Base-by-base conservation (phyloP, 2,329 filamentous ascomycete species). In the Hymenoscyphus infarciens region DNA sequence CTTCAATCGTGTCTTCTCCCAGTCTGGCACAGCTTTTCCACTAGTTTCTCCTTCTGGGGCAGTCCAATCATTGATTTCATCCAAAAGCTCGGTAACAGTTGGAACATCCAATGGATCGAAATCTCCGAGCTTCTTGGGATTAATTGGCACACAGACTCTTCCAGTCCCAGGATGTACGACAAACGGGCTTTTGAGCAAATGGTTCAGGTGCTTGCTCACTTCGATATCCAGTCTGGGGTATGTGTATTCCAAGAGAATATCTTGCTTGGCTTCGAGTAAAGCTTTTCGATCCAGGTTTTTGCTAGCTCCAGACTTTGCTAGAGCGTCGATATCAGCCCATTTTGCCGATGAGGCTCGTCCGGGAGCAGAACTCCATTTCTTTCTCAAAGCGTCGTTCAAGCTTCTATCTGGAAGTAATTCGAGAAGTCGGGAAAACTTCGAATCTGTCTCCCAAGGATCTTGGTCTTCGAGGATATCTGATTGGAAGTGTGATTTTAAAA, bases 161-260 rank as follows among this genome's bases (percentile, higher is more conserved):
- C 95, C 94, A 0, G 95, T 99, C 19, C 92, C 92, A 0, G 95
- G 95, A 75, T 99, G 95, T 42, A 99, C 88, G 64, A 97, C 94
- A 73, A 99, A 99, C 0, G 95, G 95, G 66, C 89, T 93, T 76
- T 99, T 99, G 70, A 99, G 87, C 82, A 99, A 86, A 83, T 99
- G 95, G 79, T 97, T 98, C 62, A 96, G 86, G 75, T 97, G 97
- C 81, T 98, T 98, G 74, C 90, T 95, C 74, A 99, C 95, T 76
- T 97, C 92, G 65, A 95, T 93, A 81, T 99, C 95, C 61, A 99
- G 89, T 45, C 95, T 89, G 2, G 95, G 95, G 76, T 99, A 99
- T 6, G 95, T 97, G 78, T 99, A 98, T 77, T 99, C 95, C 33
- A 99, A 85, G 3, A 98, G 88, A 65, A 99, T 90, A 74, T 98